Base-by-base conservation (phyloP, 1,139 yeast species). In the Geotrichum histeridarum region DNA sequence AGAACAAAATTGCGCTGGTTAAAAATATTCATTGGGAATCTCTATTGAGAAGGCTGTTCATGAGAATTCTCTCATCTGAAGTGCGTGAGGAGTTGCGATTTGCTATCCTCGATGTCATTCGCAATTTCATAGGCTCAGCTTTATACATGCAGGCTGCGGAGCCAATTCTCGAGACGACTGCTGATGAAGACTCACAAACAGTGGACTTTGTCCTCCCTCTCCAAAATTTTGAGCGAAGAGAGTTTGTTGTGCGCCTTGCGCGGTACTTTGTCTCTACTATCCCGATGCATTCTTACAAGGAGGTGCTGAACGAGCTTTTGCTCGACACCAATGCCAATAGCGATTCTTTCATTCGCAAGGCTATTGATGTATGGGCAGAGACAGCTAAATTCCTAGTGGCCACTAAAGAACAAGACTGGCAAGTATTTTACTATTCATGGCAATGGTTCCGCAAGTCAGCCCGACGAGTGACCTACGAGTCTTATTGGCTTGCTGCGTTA, bases 1-100 rank as follows among this genome's bases (percentile, higher is more conserved):
- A 49, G 9, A 37, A 36, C n/a, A 33, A 22, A 31, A 27, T 17
- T n/a, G n/a, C 46, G 1, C 17, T 53, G 38, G 50, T 44, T 2
- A 53, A 48, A 32, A 48, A 52, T 14, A 42, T 42, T 2, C 52
- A 53, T 15, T 53, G 55, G 55, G 50, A 47, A 12, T 36, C 42
- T 15, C 35, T 53, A n/a, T 15, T 53, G 46, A 22, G 55, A 18
- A 53, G 48, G 38, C 6, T 48, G 9, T 48, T 48, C 33, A 18
- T 44, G 42, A 48, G 18, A 38, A 32, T 53, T 31, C 22, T 53
- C 6, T 8, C 39, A 1, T 38, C 52, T 14, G 22, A 35, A 11
- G 38, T 38, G 8, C 44, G 42, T 8, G 47, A 41, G 12, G 33
- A 7, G n/a, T 27, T 53, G 17, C 50, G 37, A 31, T 38, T 33